phyloP scores from a whole-genome alignment of 192 early-diverging fungal species.

The Entophlyctis luteolus region DNA sequence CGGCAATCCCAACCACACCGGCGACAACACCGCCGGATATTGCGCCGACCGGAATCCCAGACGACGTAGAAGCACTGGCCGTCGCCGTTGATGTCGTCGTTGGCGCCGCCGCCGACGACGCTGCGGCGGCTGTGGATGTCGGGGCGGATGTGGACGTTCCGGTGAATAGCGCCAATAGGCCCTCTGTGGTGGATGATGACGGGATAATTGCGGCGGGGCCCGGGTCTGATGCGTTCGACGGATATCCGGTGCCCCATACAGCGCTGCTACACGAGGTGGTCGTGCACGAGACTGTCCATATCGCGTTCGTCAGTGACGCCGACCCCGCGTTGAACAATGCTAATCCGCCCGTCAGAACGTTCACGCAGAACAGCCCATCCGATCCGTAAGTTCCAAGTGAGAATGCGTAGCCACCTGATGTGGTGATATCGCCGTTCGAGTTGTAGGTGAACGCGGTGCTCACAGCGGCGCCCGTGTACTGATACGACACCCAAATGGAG shows the following conservation, averaged over 20 bases:
- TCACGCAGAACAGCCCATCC: background rate
- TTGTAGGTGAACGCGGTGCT: background rate
- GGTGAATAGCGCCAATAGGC: no score
- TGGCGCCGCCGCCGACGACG: no score
- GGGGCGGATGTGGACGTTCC: no score
- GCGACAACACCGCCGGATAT: no score
- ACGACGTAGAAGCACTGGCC: no score
- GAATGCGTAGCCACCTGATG: background rate
- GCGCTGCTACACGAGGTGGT: background rate
- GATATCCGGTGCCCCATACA: background rate
- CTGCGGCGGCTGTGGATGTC: no score
- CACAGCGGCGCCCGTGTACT: background rate
- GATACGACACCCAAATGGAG: background rate
- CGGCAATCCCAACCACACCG: no score
- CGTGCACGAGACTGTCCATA: background rate
- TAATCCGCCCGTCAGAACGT: background rate
- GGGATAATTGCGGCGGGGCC: background rate
- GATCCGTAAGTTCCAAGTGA: background rate
- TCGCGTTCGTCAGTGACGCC: background rate
- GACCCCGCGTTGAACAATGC: background rate
- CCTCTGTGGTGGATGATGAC: no score
- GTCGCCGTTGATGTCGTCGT: no score
- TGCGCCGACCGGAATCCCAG: no score
- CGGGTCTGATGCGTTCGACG: background rate
- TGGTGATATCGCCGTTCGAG: background rate